Evolutionary conservation across 1,284 basidiomycete genomes (phyloP).

Genomic region (Ustilago sp.): DNA sequence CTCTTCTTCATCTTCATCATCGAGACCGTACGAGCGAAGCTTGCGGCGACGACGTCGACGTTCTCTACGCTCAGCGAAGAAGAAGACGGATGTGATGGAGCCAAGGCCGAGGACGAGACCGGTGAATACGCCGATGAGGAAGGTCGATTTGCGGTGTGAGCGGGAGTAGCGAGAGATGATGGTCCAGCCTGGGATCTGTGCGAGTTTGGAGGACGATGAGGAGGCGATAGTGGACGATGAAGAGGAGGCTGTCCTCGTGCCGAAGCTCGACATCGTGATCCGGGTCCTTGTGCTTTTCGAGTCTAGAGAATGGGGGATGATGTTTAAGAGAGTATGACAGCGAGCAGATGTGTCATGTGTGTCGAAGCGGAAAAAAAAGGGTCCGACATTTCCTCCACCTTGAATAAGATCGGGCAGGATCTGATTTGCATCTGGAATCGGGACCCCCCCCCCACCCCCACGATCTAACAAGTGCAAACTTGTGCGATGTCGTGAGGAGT

Average conservation of each 20-base stretch:
- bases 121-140: constrained; percentile 58
- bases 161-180: constrained; percentile 37
- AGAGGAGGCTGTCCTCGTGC: constrained; percentile 10
- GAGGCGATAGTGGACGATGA: constrained; percentile 18
- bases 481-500: not conserved
- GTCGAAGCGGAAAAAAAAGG: not conserved
- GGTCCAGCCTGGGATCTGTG: constrained; percentile 45
- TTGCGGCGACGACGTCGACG: constrained; percentile 34
- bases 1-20: constrained; percentile 47
- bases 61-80: constrained; percentile 51
- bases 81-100: constrained; percentile 59
- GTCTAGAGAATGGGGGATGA: not conserved
- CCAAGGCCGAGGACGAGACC: constrained; percentile 61
- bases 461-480: not conserved
- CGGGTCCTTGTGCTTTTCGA: not conserved
- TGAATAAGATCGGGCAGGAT: not conserved
- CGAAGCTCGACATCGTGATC: constrained; percentile 20
- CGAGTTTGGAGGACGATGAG: constrained; percentile 28
- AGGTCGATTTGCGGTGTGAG: constrained; percentile 51
- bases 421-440: not conserved
- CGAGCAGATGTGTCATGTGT: not conserved
- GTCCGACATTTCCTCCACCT: not conserved
- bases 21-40: constrained; percentile 34
- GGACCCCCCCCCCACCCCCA: no score
- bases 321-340: not conserved